Base-by-base conservation (phyloP, 257 asterid species). In the Coffea eugenioides region DNA sequence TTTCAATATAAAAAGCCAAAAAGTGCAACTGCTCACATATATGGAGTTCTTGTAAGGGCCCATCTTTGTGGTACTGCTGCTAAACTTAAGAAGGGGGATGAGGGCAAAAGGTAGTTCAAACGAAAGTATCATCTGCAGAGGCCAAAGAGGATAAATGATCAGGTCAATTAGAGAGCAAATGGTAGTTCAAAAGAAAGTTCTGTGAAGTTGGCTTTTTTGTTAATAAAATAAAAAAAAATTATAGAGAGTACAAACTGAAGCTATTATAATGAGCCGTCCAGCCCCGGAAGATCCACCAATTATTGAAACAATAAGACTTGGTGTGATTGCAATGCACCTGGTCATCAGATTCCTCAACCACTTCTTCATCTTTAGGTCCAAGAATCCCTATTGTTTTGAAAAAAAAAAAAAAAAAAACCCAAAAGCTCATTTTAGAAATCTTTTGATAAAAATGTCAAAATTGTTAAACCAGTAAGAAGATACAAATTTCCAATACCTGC, bases 31-130 rank as follows among this genome's bases (percentile, higher is more conserved):
- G 75, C 98, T 93, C 78, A 95, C 99, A 67, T 83, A 93, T 54
- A 90, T 95, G 8, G 99, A 93, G 83, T 92, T 95, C 84, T 84
- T 91, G 91, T 89, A 92, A 0, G 97, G 98, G n/a, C 98, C 98
- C 90, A 92, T 88, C 81, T 93, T 93, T 82, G 91, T 87, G 66
- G 91, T 48, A 82, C 92, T 85, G 70, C 95, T 92, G 71, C 97
- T 93, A 81, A 93, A 93, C 80, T 92, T 92, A 5, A 93, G 92
- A 16, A 92, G 91, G 27, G 98, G 98, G 77, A 93, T 87, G 34
- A 92, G 95, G 9, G 96, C 90, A 74, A 92, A 93, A 2, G 98
- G 98, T 51, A 95, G 98, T 13, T 95, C 99, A 66, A 95, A 95
- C 0, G 99, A 93, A 18, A 95, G 83, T 86, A 93, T 95, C 98